Percentiles rank a stretch among this genome's conserved stretches.
These are phyloP conservation scores for Zymoseptoria passerinii DNA, from an alignment of 2,329 filamentous ascomycete genomes.

Conservation along the genomic window DNA sequence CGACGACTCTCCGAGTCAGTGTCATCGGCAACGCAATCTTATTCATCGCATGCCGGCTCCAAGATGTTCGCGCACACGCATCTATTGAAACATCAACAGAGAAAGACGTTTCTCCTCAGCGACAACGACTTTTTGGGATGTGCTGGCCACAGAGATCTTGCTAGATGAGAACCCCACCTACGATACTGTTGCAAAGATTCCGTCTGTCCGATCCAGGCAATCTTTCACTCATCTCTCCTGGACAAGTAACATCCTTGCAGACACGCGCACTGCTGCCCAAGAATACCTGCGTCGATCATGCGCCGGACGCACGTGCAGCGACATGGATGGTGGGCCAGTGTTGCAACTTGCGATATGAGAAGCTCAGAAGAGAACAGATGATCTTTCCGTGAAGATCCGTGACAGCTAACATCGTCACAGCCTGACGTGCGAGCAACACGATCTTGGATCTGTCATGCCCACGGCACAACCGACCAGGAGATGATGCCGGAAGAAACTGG, in stretches of 20 bases:
- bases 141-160: not conserved
- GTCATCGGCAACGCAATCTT: conserved; percentile 9
- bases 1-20: conserved; percentile 10
- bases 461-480: not conserved
- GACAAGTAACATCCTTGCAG: not conserved
- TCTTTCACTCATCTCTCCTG: not conserved
- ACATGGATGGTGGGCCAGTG: not conserved
- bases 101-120: not conserved
- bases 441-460: not conserved
- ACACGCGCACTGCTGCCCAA: not conserved
- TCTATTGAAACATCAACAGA: not conserved
- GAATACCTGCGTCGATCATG: not conserved
- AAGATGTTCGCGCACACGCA: not conserved
- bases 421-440: not conserved
- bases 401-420: not conserved
- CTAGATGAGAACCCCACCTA: not conserved
- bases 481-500: not conserved
- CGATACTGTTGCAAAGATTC: not conserved
- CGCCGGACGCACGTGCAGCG: not conserved
- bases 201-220: not conserved
- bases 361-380: not conserved
- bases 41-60: not conserved
- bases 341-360: no score
- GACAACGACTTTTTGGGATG: not conserved
- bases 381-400: not conserved